Base-by-base conservation (phyloP, 345 rosid genomes). In the Ceriops decandra region DNA sequence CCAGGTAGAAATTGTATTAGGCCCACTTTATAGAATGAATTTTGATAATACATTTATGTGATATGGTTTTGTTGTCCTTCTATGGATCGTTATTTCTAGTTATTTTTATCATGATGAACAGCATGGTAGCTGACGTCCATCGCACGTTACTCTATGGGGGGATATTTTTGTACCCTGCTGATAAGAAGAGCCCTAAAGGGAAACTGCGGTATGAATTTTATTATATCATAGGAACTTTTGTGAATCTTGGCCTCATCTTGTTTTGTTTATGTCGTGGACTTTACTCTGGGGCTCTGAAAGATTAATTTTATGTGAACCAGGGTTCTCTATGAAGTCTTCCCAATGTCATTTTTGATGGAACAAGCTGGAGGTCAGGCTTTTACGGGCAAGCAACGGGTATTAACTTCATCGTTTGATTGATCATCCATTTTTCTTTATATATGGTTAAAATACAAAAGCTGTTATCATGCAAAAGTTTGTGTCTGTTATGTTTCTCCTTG, bases 71-170 rank as follows among this genome's bases (percentile, higher is more conserved):
- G 28, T 22, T 49, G 16, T 35, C n/a, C 22, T 57, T 27, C 33
- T 10, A 7, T n/a, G 66, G 52, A 46, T n/a, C 52, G 0, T 42
- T 21, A 51, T 63, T 75, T 72, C 11, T 66, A 0, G 56, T 66
- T 49, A 22, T 52, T 62, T 7, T 52, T 32, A 6, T 67, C 30
- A 22, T 71, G 53, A n/a, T 68, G 46, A 68, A 62, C 84, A 91
- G 98, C 83, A 95, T 95, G 99, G 99, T 95, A 52, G 99, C 99
- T 0, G 99, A 95, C 81, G 96, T 95, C 72, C 99, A 91, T 77
- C 96, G 98, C 66, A 95, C 98, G 1, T 79, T 95, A 70, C 98
- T 95, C 3, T 95, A 91, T 69, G 98, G 97, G 54, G 99, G 99
- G 32, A 79, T 91, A 77, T 95, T 95, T 82, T 72, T 95, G 87